Evolutionary conservation across 352 stramenopile species (phyloP).

Genomic region (Pythium aphanidermatum): DNA sequence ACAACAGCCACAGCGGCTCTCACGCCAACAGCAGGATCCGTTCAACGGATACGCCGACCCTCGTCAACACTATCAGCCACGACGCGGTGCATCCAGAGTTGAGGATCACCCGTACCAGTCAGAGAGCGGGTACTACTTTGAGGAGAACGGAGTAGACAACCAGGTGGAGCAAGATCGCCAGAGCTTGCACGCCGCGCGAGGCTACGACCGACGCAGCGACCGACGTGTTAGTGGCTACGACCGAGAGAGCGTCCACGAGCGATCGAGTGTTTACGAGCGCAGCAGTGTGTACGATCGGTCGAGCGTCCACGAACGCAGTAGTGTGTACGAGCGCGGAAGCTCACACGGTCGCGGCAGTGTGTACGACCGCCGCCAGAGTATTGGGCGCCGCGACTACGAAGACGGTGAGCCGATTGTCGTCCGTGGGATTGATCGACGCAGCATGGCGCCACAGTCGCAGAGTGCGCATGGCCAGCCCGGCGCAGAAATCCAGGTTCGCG

Average conservation of each 20-base stretch:
- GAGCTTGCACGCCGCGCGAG: too few species aligned
- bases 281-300: too few species aligned
- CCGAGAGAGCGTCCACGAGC: too few species aligned
- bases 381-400: too few species aligned
- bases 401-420: conserved; percentile 19
- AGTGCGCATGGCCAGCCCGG: too few species aligned
- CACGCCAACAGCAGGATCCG: not conserved
- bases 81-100: not conserved
- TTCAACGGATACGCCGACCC: conserved; percentile 4
- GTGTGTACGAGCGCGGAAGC: too few species aligned
- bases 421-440: conserved; percentile 10
- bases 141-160: conserved; percentile 16
- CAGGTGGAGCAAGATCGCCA: not conserved
- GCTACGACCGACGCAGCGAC: too few species aligned
- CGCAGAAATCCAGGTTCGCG: not conserved
- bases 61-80: conserved; percentile 1
- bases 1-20: not conserved
- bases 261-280: not conserved
- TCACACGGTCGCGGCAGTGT: too few species aligned
- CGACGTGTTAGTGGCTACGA: too few species aligned
- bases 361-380: too few species aligned
- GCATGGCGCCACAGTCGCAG: conserved; percentile 10
- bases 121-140: conserved; percentile 19
- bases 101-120: conserved; percentile 12
- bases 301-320: too few species aligned